Conservation (phyloP, 2,329 filamentous ascomycete genomes). For the Elsinoe batatas region DNA sequence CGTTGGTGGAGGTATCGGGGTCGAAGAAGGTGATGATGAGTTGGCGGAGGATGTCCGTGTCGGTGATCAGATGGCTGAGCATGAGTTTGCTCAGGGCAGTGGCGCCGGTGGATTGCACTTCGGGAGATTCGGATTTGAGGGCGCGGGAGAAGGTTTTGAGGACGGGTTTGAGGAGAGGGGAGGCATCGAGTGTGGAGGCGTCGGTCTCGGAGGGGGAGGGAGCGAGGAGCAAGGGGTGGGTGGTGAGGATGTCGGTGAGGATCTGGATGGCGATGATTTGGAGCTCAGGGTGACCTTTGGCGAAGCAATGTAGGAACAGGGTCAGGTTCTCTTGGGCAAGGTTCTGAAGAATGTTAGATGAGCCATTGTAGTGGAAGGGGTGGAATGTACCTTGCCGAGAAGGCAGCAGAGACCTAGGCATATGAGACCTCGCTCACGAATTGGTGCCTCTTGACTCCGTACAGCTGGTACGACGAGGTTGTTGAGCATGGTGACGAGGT, state of each 20-base stretch:
- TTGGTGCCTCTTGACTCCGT: slow-evolving; percentile 81
- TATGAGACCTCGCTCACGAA: slow-evolving; percentile 79
- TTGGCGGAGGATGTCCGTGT: slow-evolving; percentile 65
- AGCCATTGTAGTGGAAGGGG: slow-evolving; percentile 16
- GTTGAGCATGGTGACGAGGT: slow-evolving; percentile 96
- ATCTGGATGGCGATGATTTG: slow-evolving; percentile 88
- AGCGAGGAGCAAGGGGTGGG: slow-evolving; percentile 72
- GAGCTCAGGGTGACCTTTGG: slow-evolving; percentile 78
- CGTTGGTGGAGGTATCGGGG: slow-evolving; percentile 68
- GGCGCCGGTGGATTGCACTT: slow-evolving; percentile 72
- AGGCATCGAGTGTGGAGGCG: slow-evolving; percentile 31
- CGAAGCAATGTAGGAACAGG: slow-evolving; percentile 93
- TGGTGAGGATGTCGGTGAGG: slow-evolving; percentile 83
- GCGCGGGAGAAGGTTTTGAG: slow-evolving; percentile 80
- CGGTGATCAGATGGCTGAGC: slow-evolving; percentile 66
- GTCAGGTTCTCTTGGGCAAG: slow-evolving; percentile 85
- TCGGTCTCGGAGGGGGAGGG: slow-evolving; percentile 31
- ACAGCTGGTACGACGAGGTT: slow-evolving; percentile 94
- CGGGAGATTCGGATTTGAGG: slow-evolving; percentile 59
- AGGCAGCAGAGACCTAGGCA: slow-evolving; percentile 87
- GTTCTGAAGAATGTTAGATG: slow-evolving; percentile 38
- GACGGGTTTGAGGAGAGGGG: slow-evolving; percentile 48
- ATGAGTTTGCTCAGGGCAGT: slow-evolving; percentile 78
- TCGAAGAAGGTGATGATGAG: slow-evolving; percentile 82
- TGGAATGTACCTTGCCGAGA: slow-evolving; percentile 58